A percentile compares a stretch with the other conserved stretches of the same genome.
Conservation (phyloP, 2,329 filamentous ascomycete genomes). For the Pseudonectria foliicola region DNA sequence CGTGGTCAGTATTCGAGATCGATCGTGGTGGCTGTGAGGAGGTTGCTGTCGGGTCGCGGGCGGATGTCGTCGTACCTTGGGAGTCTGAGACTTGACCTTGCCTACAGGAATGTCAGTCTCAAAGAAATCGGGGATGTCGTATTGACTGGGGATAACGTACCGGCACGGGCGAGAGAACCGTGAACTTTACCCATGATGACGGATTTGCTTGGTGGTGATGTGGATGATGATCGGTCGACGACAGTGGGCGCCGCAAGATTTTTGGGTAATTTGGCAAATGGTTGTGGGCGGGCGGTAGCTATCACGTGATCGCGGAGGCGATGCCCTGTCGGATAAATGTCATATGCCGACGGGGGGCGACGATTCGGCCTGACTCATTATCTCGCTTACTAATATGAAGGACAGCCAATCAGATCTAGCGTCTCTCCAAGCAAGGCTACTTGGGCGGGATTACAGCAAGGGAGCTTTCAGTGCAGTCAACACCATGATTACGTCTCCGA, state of each 20-base stretch:
- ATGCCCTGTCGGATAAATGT: conserved; percentile 29
- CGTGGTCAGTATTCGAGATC: conserved; percentile 25
- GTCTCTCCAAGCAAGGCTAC: no score
- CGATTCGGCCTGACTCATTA: no score
- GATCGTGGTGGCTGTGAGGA: conserved; percentile 12
- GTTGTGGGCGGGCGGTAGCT: conserved; percentile 28
- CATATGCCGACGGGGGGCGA: no score
- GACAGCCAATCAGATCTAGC: no score
- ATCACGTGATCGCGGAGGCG: conserved; percentile 31
- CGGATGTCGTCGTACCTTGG: conserved; percentile 59
- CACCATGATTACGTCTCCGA: no score
- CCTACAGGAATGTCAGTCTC: conserved; percentile 60
- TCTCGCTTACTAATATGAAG: no score
- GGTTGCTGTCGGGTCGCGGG: conserved; percentile 15
- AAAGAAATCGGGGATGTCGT: conserved; percentile 3
- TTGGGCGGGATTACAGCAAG: no score
- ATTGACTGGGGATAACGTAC: conserved; percentile 27
- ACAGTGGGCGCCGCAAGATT: conserved; percentile 21
- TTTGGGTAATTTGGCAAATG: conserved; percentile 32
- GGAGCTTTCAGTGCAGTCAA: no score
- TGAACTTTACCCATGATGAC: conserved; percentile 84
- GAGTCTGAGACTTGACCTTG: conserved; percentile 97
- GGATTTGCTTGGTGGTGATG: conserved; percentile 33
- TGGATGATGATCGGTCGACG: conserved; percentile 26
- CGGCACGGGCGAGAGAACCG: conserved; percentile 86